A percentile compares a stretch with the other conserved stretches of the same genome.
Evolutionary conservation across 768 basidiomycete species (phyloP).

Genomic region (Inosperma sp.): DNA sequence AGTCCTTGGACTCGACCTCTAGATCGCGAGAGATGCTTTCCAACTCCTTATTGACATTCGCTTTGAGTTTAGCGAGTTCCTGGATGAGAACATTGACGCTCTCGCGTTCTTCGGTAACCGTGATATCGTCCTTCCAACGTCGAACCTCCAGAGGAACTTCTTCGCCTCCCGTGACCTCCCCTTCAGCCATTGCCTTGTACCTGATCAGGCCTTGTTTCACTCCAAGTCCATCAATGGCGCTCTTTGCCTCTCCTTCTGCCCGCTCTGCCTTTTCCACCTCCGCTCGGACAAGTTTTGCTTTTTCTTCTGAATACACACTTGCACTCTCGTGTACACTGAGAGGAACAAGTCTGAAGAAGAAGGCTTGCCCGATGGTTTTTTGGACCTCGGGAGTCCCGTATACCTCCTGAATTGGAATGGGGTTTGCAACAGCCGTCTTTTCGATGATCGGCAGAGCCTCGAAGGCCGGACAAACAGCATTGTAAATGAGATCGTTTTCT

Average conservation of each 20-base stretch:
- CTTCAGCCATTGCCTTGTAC: constrained; percentile 69
- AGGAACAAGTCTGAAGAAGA: constrained; percentile 84
- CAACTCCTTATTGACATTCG: constrained; percentile 53
- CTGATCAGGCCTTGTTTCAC: constrained; percentile 65
- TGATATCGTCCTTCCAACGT: constrained; percentile 72
- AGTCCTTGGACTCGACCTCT: constrained; percentile 80
- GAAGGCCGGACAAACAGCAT: constrained; percentile 76
- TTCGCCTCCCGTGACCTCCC: constrained; percentile 54
- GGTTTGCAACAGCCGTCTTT: constrained; percentile 73
- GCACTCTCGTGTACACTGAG: constrained; percentile 95
- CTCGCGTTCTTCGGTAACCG: constrained; percentile 62
- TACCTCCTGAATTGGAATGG: constrained; percentile 91
- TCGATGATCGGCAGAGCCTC: constrained; percentile 81
- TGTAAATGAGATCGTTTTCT: constrained; percentile 98
- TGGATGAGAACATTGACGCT: constrained; percentile 58
- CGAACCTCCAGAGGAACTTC: constrained; percentile 69
- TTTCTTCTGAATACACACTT: constrained; percentile 96
- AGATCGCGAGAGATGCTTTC: constrained; percentile 60
- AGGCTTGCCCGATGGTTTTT: constrained; percentile 88
- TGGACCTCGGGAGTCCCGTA: constrained; percentile 89
- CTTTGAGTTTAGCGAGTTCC: constrained; percentile 57
- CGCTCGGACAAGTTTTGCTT: constrained; percentile 84
- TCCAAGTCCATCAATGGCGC: constrained; percentile 76
- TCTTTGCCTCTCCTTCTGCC: constrained; percentile 74
- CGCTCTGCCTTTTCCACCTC: constrained; percentile 87